Conservation (phyloP, 331 rosid species). For the Phaseolus coccineus region DNA sequence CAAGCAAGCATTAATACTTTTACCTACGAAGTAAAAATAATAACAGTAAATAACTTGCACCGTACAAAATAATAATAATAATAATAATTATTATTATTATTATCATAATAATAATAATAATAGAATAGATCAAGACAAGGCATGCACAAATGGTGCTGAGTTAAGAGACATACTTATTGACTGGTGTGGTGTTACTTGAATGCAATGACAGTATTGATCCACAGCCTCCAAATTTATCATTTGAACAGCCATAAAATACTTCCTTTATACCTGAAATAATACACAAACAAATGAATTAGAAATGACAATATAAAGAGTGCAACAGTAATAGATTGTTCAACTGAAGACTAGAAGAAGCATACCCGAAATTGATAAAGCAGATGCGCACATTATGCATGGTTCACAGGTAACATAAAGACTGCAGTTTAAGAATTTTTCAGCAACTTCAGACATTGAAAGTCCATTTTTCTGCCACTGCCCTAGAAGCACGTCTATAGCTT, state of each 20-base stretch:
- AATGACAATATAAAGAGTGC: conserved; percentile 22
- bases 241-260: conserved; percentile 88
- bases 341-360: conserved; percentile 27
- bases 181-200: conserved; percentile 49
- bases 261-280: conserved; percentile 72
- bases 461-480: conserved; percentile 76
- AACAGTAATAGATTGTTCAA: neutral
- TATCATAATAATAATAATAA: neutral
- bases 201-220: conserved; percentile 91
- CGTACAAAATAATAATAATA: neutral
- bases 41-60: conserved; percentile 6
- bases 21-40: neutral
- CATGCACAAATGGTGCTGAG: conserved; percentile 20
- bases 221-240: conserved; percentile 99
- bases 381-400: conserved; percentile 97
- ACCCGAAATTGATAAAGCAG: conserved; percentile 82
- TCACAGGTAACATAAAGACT: conserved; percentile 90
- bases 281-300: conserved; percentile 37
- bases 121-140: neutral
- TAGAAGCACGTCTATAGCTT: conserved; percentile 80
- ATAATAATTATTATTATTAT: too few relatives aligned
- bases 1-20: conserved; percentile 10
- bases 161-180: conserved; percentile 58
- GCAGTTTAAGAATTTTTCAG: conserved; percentile 71
- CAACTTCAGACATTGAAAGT: conserved; percentile 65